Evolutionary conservation across 768 basidiomycete genomes (phyloP).

Genomic region (Phlegmacium glaucopus): DNA sequence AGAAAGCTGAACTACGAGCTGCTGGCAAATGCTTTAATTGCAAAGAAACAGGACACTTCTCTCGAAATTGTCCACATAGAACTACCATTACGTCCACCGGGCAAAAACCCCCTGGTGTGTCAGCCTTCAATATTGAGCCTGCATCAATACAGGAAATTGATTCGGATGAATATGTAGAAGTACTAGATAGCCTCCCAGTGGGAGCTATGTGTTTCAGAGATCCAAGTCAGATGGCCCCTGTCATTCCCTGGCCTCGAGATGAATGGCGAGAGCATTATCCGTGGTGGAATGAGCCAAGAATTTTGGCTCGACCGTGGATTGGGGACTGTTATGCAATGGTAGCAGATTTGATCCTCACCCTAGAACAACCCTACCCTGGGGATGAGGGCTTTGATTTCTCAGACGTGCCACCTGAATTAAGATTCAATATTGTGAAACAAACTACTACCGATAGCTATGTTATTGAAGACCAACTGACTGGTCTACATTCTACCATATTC

Average conservation of each 20-base stretch:
- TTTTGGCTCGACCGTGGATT: not conserved
- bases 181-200: not conserved
- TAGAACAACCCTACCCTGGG: constrained; percentile 3
- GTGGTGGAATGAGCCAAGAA: too few species aligned
- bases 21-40: constrained; percentile 25
- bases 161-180: too few species aligned
- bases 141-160: not conserved
- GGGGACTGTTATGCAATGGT: constrained; percentile 1
- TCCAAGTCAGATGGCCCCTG: too few species aligned
- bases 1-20: too few species aligned
- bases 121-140: constrained; percentile 4
- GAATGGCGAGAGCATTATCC: too few species aligned
- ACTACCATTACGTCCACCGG: constrained; percentile 7
- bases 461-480: too few species aligned
- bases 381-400: not conserved
- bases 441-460: not conserved
- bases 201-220: not conserved
- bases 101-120: constrained; percentile 5
- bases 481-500: too few species aligned
- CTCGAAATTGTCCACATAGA: constrained; percentile 20
- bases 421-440: not conserved
- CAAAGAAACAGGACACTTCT: constrained; percentile 19
- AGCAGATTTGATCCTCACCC: not conserved
- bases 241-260: not conserved
- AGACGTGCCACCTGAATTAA: not conserved